These are phyloP conservation scores for Tulasnella calospora DNA, from an alignment of 768 basidiomycete species.

Conservation along the genomic window DNA sequence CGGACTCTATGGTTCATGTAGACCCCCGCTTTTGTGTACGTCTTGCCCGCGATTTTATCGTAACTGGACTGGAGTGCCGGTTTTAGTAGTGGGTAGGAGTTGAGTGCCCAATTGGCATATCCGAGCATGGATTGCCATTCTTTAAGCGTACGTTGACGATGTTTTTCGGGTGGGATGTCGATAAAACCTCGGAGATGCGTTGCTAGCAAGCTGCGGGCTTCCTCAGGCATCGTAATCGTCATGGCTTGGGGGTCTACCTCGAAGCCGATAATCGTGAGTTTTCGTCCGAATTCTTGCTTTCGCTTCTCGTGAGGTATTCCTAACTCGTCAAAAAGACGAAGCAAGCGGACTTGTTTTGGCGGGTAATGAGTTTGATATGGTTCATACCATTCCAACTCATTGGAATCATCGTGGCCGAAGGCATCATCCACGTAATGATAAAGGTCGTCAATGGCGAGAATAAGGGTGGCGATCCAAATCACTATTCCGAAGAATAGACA, in stretches of 20 bases:
- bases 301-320: slow-evolving; percentile 40
- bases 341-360: slow-evolving; percentile 36
- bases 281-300: slow-evolving; percentile 41
- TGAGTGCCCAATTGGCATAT: slow-evolving; percentile 43
- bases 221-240: slow-evolving; percentile 34
- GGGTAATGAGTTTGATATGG: slow-evolving; percentile 37
- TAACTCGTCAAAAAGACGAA: slow-evolving; percentile 42
- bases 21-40: slow-evolving; percentile 23
- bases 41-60: slow-evolving; percentile 37
- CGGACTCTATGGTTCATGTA: slow-evolving; percentile 35
- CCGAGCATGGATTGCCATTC: slow-evolving; percentile 38
- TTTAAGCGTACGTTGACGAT: slow-evolving; percentile 25
- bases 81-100: slow-evolving; percentile 39
- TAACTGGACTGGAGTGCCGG: slow-evolving; percentile 39
- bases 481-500: slow-evolving; percentile 37
- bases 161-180: slow-evolving; percentile 13
- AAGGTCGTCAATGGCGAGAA: slow-evolving; percentile 30
- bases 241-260: slow-evolving; percentile 38
- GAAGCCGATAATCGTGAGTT: slow-evolving; percentile 42
- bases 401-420: slow-evolving; percentile 31
- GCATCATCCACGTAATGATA: slow-evolving; percentile 40
- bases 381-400: slow-evolving; percentile 34
- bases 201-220: slow-evolving; percentile 29
- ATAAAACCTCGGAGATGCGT: slow-evolving; percentile 27
- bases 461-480: slow-evolving; percentile 39